A percentile compares a stretch with the other conserved stretches of the same genome.
Evolutionary conservation across 495 filamentous ascomycete genomes (phyloP).

Genomic region (Ascobolus immersus): DNA sequence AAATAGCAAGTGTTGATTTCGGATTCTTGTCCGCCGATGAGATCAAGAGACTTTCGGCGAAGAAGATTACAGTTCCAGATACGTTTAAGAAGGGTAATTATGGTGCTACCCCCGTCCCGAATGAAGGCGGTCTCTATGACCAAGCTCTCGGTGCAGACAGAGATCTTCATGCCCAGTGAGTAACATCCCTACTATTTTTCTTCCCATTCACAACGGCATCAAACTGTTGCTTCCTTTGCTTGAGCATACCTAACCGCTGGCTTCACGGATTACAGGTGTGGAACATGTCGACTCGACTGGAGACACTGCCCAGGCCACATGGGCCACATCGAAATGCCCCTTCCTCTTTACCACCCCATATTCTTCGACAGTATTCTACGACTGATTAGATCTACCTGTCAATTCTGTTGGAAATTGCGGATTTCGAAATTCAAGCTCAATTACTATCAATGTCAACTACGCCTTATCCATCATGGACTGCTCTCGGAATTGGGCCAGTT

Average conservation of each 20-base stretch:
- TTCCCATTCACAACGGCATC: neutral
- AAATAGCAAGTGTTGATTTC: constrained; percentile 75
- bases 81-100: constrained; percentile 80
- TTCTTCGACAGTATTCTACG: constrained; percentile 78
- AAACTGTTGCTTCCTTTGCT: neutral
- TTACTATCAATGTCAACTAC: constrained; percentile 58
- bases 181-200: constrained; percentile 5
- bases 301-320: constrained; percentile 72
- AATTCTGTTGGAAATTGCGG: constrained; percentile 65
- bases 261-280: constrained; percentile 34
- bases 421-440: constrained; percentile 47
- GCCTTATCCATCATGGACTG: constrained; percentile 61
- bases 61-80: constrained; percentile 62
- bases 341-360: constrained; percentile 73
- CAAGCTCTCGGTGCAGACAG: constrained; percentile 75
- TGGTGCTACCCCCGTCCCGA: constrained; percentile 20
- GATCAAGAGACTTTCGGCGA: constrained; percentile 71
- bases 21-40: constrained; percentile 53
- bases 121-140: constrained; percentile 52
- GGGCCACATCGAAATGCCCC: constrained; percentile 84
- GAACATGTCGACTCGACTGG: constrained; percentile 59
- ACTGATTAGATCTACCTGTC: constrained; percentile 61
- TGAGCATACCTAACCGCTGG: neutral
- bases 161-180: constrained; percentile 42
- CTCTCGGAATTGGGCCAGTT: constrained; percentile 46